A percentile compares a stretch with the other conserved stretches of the same genome.
Evolutionary conservation across 768 basidiomycete species (phyloP).

Genomic region (Paxillus involutus): DNA sequence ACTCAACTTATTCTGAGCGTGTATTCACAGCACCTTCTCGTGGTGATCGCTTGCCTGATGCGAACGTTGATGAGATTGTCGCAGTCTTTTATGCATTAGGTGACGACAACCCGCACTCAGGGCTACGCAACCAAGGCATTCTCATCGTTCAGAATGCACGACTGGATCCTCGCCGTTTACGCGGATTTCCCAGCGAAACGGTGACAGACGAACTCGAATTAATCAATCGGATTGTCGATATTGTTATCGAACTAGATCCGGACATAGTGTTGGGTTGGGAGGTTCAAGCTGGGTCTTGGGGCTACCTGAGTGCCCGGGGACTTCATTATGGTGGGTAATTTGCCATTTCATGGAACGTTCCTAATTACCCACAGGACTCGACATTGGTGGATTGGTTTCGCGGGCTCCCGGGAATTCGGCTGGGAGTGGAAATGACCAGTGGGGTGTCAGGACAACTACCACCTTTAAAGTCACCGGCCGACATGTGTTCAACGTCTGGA

Average conservation of each 20-base stretch:
- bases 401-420: slow-evolving; percentile 58
- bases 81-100: slow-evolving; percentile 76
- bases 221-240: slow-evolving; percentile 73
- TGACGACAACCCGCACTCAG: slow-evolving; percentile 36
- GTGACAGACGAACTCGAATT: slow-evolving; percentile 77
- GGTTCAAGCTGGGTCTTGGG: slow-evolving; percentile 86
- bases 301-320: slow-evolving; percentile 77
- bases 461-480: slow-evolving; percentile 84
- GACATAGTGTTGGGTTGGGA: slow-evolving; percentile 95
- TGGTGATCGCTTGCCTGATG: slow-evolving; percentile 60
- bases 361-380: slow-evolving; percentile 52
- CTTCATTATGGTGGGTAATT: slow-evolving; percentile 47
- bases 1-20: background rate
- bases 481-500: slow-evolving; percentile 91
- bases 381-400: slow-evolving; percentile 70
- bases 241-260: slow-evolving; percentile 77
- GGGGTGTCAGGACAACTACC: slow-evolving; percentile 73
- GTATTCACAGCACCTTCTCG: slow-evolving; percentile 53
- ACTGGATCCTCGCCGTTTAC: slow-evolving; percentile 41
- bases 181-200: slow-evolving; percentile 46
- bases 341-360: background rate
- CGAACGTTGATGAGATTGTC: slow-evolving; percentile 53
- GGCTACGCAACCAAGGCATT: slow-evolving; percentile 41
- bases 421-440: slow-evolving; percentile 50
- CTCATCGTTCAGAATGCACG: slow-evolving; percentile 49